Evolutionary conservation across 352 stramenopile species (phyloP).

Genomic region (Phytophthora niederhauseri): DNA sequence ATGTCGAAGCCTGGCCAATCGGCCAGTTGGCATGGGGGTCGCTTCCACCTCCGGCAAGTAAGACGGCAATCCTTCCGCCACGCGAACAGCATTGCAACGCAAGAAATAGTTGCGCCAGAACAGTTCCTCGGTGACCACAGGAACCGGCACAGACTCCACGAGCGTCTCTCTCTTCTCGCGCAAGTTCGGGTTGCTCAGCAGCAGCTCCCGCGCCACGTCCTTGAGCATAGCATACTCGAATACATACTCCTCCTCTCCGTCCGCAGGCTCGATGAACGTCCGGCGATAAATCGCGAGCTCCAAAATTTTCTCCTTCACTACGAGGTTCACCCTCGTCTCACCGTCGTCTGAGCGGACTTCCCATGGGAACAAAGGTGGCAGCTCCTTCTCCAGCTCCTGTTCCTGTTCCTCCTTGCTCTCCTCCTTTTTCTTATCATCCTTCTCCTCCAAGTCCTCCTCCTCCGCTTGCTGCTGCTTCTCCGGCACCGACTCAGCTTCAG

Average conservation of each 20-base stretch:
- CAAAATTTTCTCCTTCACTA: conserved; percentile 58
- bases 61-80: conserved; percentile 41
- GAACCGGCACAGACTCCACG: conserved; percentile 38
- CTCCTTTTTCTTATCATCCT: background rate
- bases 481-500: conserved; percentile 15
- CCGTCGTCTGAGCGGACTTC: conserved; percentile 47
- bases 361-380: conserved; percentile 50
- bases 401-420: background rate
- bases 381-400: conserved; percentile 17
- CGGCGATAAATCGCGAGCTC: conserved; percentile 66
- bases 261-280: conserved; percentile 65
- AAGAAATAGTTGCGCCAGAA: conserved; percentile 84
- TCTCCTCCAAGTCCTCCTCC: conserved; percentile 1
- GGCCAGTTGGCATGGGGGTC: conserved; percentile 20
- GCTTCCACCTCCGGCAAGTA: conserved; percentile 57
- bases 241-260: conserved; percentile 68
- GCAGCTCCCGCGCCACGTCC: conserved; percentile 48
- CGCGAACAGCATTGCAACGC: conserved; percentile 60
- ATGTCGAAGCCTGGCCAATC: conserved; percentile 58
- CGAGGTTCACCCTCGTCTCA: conserved; percentile 40
- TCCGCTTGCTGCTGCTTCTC: conserved; percentile 10
- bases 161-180: conserved; percentile 63
- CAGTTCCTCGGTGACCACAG: conserved; percentile 52
- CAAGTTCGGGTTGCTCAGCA: conserved; percentile 63
- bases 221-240: conserved; percentile 64